phyloP scores from a whole-genome alignment of 176 grass and related monocot species.

The Chloris gayana region DNA sequence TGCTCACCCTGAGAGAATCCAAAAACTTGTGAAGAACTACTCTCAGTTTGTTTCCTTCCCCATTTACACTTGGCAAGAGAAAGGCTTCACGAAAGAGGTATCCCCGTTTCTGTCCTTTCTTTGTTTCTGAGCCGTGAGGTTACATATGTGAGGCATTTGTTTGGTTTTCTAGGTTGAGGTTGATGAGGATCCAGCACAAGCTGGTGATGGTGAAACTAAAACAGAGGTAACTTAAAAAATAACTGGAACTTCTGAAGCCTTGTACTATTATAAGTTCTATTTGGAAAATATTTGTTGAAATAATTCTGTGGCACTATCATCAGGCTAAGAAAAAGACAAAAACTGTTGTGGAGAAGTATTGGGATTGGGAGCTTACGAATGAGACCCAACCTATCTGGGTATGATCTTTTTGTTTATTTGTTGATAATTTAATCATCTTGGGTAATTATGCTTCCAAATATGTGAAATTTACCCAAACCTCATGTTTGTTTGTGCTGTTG shows the following conservation, averaged over 20 bases:
- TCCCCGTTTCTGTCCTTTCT: background rate
- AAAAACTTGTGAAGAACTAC: slow-evolving; percentile 97
- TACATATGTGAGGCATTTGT: slow-evolving; percentile 1
- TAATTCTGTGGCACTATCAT: background rate
- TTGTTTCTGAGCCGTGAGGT: background rate
- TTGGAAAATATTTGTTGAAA: slow-evolving; percentile 10
- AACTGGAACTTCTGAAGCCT: background rate
- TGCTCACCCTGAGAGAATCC: slow-evolving; percentile 92
- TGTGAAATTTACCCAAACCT: slow-evolving; percentile 1
- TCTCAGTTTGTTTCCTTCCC: slow-evolving; percentile 99
- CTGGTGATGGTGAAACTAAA: slow-evolving; percentile 57
- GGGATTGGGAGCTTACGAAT: slow-evolving; percentile 98
- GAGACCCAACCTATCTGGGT: slow-evolving; percentile 99
- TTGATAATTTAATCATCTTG: background rate
- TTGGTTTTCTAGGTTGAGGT: slow-evolving; percentile 71
- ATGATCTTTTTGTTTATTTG: slow-evolving; percentile 38
- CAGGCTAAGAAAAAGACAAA: slow-evolving; percentile 94
- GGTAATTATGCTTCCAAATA: background rate
- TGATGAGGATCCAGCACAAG: slow-evolving; percentile 80
- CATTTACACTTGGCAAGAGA: slow-evolving; percentile 98
- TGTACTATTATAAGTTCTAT: background rate
- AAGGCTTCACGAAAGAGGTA: slow-evolving; percentile 89
- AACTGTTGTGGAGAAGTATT: slow-evolving; percentile 90
- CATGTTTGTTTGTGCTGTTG: background rate
- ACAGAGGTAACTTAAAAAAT: slow-evolving; percentile 62